Evolutionary conservation across 2,329 filamentous ascomycete species (phyloP).

Genomic region (Aschersonia sp.): DNA sequence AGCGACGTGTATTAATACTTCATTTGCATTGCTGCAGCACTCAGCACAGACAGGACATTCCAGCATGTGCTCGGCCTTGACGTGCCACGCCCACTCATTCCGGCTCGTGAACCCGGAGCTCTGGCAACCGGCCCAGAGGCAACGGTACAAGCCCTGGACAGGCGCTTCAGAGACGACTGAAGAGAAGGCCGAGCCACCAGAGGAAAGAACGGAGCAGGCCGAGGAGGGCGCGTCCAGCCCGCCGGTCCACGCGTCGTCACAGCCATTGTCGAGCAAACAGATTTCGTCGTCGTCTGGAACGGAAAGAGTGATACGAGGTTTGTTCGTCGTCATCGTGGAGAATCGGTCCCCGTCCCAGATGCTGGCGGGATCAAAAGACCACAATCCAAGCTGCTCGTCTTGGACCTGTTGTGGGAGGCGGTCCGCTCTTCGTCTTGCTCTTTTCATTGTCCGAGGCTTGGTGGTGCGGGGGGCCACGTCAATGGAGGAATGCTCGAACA

Average conservation of each 20-base stretch:
- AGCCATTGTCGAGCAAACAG: not conserved
- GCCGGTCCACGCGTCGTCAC: not conserved
- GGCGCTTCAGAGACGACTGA: constrained; percentile 13
- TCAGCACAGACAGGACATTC: constrained; percentile 26
- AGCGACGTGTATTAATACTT: constrained; percentile 22
- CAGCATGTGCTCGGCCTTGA: constrained; percentile 27
- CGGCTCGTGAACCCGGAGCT: constrained; percentile 20
- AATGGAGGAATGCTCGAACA: too few relatives aligned
- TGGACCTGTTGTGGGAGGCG: too few relatives aligned
- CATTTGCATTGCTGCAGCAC: constrained; percentile 16
- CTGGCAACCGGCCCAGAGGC: constrained; percentile 24
- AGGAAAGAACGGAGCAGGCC: constrained; percentile 11
- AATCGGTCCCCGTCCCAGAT: too few relatives aligned
- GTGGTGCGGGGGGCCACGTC: too few relatives aligned
- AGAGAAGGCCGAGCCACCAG: constrained; percentile 15
- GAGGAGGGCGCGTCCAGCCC: constrained; percentile 4
- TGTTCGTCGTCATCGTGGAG: too few relatives aligned
- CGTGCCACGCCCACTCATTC: constrained; percentile 25
- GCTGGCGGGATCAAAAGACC: too few relatives aligned
- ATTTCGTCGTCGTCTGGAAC: too few relatives aligned
- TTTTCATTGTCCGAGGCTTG: too few relatives aligned
- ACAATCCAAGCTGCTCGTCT: too few relatives aligned
- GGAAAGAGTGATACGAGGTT: too few relatives aligned
- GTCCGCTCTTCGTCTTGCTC: too few relatives aligned
- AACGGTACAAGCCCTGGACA: constrained; percentile 17